Evolutionary conservation across 176 grass and related monocot species (phyloP).

Genomic region (Oryza officinalis): DNA sequence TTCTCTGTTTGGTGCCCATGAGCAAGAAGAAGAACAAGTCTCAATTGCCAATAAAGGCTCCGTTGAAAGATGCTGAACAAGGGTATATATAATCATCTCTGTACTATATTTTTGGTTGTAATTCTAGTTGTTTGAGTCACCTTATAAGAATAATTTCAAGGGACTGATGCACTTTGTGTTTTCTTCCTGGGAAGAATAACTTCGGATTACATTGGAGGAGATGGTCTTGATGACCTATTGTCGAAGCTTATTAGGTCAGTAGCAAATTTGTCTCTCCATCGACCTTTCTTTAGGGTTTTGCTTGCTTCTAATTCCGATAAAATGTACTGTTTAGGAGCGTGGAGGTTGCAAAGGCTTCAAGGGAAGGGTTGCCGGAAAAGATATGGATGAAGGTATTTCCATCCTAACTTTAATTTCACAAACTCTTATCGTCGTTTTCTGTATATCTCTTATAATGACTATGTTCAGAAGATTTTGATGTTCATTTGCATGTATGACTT

Average conservation of each 20-base stretch:
- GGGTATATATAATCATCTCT: not conserved
- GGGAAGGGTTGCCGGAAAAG: slow-evolving; percentile 65
- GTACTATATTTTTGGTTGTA: not conserved
- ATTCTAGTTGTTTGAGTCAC: not conserved
- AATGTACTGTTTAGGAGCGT: slow-evolving; percentile 49
- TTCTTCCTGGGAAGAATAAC: slow-evolving; percentile 14
- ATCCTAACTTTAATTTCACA: not conserved
- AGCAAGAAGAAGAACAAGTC: slow-evolving; percentile 45
- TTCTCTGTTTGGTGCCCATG: slow-evolving; percentile 20
- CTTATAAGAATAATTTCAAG: not conserved
- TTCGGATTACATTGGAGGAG: slow-evolving; percentile 57
- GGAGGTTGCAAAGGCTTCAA: slow-evolving; percentile 73
- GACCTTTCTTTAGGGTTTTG: not conserved
- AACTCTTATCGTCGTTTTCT: not conserved
- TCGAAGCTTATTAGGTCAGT: slow-evolving; percentile 54
- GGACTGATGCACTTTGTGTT: not conserved
- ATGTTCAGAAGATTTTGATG: slow-evolving; percentile 1
- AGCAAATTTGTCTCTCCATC: not conserved
- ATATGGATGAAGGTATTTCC: slow-evolving; percentile 89
- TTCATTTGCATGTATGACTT: not conserved
- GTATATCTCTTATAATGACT: slow-evolving; percentile 3
- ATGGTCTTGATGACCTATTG: slow-evolving; percentile 60
- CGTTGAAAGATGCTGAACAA: slow-evolving; percentile 29
- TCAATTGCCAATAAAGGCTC: slow-evolving; percentile 13
- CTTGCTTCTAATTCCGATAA: slow-evolving; percentile 17